Conservation (phyloP, 2,329 filamentous ascomycete species). For the Dactylellina sp. region DNA sequence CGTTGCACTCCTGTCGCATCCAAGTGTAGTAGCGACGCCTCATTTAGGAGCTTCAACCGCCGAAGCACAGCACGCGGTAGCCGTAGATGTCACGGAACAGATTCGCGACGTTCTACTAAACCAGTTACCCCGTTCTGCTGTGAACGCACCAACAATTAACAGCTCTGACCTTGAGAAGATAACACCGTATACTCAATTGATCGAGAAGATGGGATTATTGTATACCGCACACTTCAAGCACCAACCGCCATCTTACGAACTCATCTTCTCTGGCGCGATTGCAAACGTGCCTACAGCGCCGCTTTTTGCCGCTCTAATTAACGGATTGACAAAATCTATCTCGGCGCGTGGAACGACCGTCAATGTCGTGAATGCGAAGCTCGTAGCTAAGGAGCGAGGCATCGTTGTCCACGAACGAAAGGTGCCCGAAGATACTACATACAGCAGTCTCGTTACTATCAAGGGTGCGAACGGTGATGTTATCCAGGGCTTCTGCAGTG, state of each 20-base stretch:
- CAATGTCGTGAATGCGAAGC: conserved; percentile 83
- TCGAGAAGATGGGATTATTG: conserved; percentile 82
- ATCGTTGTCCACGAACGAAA: conserved; percentile 81
- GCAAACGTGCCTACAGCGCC: conserved; percentile 79
- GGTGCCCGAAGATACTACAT: conserved; percentile 72
- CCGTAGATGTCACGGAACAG: conserved; percentile 83
- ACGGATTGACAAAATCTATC: conserved; percentile 78
- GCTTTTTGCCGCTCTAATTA: conserved; percentile 81
- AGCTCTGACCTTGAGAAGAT: conserved; percentile 83
- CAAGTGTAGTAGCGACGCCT: conserved; percentile 80
- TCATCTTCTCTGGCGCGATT: conserved; percentile 81
- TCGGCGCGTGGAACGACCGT: conserved; percentile 76
- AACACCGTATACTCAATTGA: conserved; percentile 78
- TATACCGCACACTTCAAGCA: conserved; percentile 80
- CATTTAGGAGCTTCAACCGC: conserved; percentile 83
- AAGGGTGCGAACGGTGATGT: conserved; percentile 68
- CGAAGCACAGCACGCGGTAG: conserved; percentile 86
- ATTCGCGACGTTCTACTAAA: conserved; percentile 79
- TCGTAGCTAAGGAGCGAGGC: conserved; percentile 80
- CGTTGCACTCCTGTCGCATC: conserved; percentile 74
- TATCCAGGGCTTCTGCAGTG: conserved; percentile 76
- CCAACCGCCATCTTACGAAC: conserved; percentile 70
- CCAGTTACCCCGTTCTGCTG: conserved; percentile 78
- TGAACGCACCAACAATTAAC: conserved; percentile 84
- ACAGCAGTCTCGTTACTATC: conserved; percentile 78